Evolutionary conservation across 2,329 filamentous ascomycete species (phyloP).

Genomic region (Penicillium palitans): DNA sequence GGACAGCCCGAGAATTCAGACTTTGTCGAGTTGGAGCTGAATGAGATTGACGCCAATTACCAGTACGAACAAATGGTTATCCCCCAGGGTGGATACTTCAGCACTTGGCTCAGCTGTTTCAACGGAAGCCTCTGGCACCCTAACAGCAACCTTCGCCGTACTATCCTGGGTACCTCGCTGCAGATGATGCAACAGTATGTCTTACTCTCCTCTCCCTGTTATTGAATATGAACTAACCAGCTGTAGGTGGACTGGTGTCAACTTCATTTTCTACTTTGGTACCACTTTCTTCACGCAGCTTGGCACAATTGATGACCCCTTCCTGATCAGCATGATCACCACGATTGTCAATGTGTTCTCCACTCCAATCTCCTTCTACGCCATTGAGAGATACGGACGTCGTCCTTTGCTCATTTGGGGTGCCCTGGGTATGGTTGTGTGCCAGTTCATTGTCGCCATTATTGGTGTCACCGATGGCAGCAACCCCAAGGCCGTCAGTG

Average conservation of each 20-base stretch:
- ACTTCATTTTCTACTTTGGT: conserved; percentile 89
- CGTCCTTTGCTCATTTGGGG: conserved; percentile 77
- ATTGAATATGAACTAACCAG: not conserved
- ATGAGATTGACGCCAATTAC: conserved; percentile 86
- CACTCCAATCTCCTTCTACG: conserved; percentile 84
- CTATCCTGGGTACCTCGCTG: conserved; percentile 69
- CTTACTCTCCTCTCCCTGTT: not conserved
- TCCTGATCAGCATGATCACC: conserved; percentile 82
- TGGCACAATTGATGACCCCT: conserved; percentile 72
- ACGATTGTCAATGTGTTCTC: conserved; percentile 85
- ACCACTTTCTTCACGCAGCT: conserved; percentile 80
- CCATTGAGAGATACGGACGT: conserved; percentile 78
- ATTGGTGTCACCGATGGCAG: conserved; percentile 63
- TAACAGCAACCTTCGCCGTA: conserved; percentile 62
- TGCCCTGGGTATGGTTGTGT: conserved; percentile 77
- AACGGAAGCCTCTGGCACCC: conserved; percentile 54
- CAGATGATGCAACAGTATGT: conserved; percentile 74
- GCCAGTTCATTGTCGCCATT: conserved; percentile 84
- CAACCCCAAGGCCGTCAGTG: conserved; percentile 48
- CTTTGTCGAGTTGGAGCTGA: conserved; percentile 74
- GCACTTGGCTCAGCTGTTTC: conserved; percentile 68
- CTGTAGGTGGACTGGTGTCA: conserved; percentile 71
- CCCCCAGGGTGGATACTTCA: conserved; percentile 64
- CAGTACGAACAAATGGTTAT: conserved; percentile 75
- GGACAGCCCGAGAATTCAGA: conserved; percentile 71